Base-by-base conservation (phyloP, 2,329 filamentous ascomycete species). In the Boeremia lycopersici region DNA sequence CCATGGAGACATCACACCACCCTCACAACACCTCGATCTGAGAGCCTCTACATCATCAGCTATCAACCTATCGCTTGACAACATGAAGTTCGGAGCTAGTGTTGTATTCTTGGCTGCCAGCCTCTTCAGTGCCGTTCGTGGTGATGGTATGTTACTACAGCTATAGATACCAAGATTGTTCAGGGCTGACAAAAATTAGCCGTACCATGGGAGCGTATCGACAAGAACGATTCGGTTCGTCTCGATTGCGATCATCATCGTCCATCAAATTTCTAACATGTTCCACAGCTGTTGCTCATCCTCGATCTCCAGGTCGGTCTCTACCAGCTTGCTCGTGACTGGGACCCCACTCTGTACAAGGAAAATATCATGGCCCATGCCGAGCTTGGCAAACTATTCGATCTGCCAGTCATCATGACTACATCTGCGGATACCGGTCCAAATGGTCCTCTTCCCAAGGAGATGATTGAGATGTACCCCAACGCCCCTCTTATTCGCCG, bases 351-450 rank as follows among this genome's bases (percentile, higher is more conserved):
- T 9, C 80, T 87, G 31, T 92, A 84, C 79, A 81, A 83, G 57
- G 83, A 88, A 69, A 84, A 84, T 72, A 85, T 91, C 59, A 76
- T 89, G 36, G 88, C 86, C 1, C 89, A 91, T 62, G 83, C 88
- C 15, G 82, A 83, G 6, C 70, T 91, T 2, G 88, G 84, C 51
- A 83, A 86, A 48, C 75, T 86, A 49, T 92, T 91, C 67, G 75
- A 86, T 65, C 70, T 90, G 3, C 89, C 89, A 5, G 84, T 88
- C 6, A 79, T 93, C 54, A 73, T 92, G 77, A 89, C 87, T 9
- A 89, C 86, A 5, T 91, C 88, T 6, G 86, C 87, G 4, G 82
- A 91, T 64, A 76, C 73, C 36, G 88, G 89, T 4, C 88, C 89
- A 43, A 92, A 91, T 69, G 89, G 89, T 1, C 85, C 83, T 1